Percentiles rank a stretch among this genome's conserved stretches.
Evolutionary conservation across 2,329 filamentous ascomycete genomes (phyloP).

Genomic region (Exutisphaerella laricina): DNA sequence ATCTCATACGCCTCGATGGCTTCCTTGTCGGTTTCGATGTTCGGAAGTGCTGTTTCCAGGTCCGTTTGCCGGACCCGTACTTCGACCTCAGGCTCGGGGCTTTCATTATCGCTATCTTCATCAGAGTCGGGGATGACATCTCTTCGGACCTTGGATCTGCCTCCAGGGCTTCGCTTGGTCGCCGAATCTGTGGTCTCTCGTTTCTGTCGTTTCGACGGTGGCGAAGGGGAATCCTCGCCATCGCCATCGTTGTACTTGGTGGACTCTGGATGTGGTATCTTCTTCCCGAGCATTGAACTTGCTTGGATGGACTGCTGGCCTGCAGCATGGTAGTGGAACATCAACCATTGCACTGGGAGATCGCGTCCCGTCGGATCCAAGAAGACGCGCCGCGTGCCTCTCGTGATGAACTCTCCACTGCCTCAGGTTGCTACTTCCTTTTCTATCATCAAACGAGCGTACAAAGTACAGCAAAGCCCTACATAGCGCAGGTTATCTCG

Average conservation of each 20-base stretch:
- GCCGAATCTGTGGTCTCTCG: constrained; percentile 24
- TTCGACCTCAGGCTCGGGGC: constrained; percentile 20
- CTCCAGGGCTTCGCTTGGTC: constrained; percentile 23
- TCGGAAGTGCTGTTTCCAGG: constrained; percentile 65
- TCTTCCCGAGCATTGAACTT: constrained; percentile 46
- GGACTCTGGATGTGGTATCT: constrained; percentile 41
- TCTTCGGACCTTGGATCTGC: constrained; percentile 13
- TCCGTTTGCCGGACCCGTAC: constrained; percentile 51
- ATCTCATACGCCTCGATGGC: constrained; percentile 76
- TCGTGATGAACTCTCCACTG: too few species aligned
- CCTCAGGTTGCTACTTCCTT: too few species aligned
- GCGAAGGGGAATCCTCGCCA: constrained; percentile 32
- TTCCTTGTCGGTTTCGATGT: constrained; percentile 59
- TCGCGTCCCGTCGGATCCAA: constrained; percentile 7
- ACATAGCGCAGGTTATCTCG: too few species aligned
- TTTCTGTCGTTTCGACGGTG: constrained; percentile 40
- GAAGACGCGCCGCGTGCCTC: too few species aligned
- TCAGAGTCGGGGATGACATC: constrained; percentile 29
- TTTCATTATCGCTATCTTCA: constrained; percentile 30
- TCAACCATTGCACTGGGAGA: not conserved
- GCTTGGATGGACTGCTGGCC: constrained; percentile 39
- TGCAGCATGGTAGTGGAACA: constrained; percentile 31
- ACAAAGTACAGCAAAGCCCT: too few species aligned
- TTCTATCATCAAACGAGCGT: too few species aligned
- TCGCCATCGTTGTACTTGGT: constrained; percentile 38